These are phyloP conservation scores for Myriosclerotinia curreyana DNA, from an alignment of 2,329 filamentous ascomycete species.

Conservation along the genomic window DNA sequence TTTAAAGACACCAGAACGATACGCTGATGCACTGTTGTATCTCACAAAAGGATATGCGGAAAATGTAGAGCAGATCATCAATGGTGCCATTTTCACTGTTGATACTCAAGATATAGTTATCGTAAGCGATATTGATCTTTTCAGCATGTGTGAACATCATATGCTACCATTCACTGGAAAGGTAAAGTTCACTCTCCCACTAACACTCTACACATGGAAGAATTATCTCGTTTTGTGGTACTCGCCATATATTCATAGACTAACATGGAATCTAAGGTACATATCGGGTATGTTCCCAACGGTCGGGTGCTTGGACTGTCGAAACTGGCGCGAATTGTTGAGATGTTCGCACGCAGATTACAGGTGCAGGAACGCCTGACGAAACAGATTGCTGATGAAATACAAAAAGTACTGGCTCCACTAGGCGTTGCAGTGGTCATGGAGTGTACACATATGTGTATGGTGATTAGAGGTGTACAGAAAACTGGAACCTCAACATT, in stretches of 20 bases:
- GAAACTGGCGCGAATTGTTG: slow-evolving; percentile 87
- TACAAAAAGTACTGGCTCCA: slow-evolving; percentile 84
- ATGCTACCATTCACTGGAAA: slow-evolving; percentile 92
- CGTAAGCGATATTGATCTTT: slow-evolving; percentile 92
- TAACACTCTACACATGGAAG: too few relatives aligned
- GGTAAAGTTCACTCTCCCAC: slow-evolving; percentile 46
- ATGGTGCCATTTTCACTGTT: slow-evolving; percentile 88
- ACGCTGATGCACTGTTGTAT: slow-evolving; percentile 89
- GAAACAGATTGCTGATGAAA: slow-evolving; percentile 85
- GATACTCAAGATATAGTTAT: slow-evolving; percentile 94
- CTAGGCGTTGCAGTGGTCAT: slow-evolving; percentile 93
- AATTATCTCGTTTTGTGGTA: too few relatives aligned
- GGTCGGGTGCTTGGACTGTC: slow-evolving; percentile 88
- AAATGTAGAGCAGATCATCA: slow-evolving; percentile 83
- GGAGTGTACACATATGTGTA: slow-evolving; percentile 88
- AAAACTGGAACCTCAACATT: slow-evolving; percentile 62
- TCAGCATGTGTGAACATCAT: slow-evolving; percentile 91
- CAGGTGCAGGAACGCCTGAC: slow-evolving; percentile 94
- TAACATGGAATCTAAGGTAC: slow-evolving; percentile 61
- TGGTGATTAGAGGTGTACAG: slow-evolving; percentile 72
- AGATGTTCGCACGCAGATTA: slow-evolving; percentile 87
- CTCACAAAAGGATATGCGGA: slow-evolving; percentile 95
- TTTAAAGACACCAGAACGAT: slow-evolving; percentile 69
- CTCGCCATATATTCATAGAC: slow-evolving; percentile 18
- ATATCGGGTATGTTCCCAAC: slow-evolving; percentile 92